Percentiles rank a stretch among this genome's conserved stretches.
Conservation (phyloP, 2,329 filamentous ascomycete genomes). For the Hymenoscyphus fraxineus region DNA sequence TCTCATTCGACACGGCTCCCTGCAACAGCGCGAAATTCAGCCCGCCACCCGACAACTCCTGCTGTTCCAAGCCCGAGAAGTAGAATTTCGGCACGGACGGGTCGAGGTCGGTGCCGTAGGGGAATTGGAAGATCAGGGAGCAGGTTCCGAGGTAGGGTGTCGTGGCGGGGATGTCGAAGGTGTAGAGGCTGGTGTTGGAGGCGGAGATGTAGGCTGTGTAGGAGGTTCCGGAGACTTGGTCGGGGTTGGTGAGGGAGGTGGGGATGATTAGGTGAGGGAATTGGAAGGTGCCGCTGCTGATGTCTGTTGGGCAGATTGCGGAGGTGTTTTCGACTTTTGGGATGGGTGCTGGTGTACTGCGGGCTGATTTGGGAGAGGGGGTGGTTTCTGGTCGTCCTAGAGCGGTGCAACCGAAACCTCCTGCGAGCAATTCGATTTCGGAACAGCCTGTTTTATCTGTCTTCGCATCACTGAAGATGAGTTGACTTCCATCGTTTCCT, state of each 20-base stretch:
- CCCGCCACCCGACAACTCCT: constrained; percentile 26
- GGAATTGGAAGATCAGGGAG: constrained; percentile 33
- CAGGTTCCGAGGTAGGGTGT: constrained; percentile 27
- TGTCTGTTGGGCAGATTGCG: constrained; percentile 24
- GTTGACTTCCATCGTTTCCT: constrained; percentile 27
- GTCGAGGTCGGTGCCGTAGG: constrained; percentile 24
- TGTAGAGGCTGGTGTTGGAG: constrained; percentile 30
- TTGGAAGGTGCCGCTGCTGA: constrained; percentile 23
- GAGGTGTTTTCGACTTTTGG: constrained; percentile 1
- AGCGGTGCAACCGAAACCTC: constrained; percentile 27
- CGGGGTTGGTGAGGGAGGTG: constrained; percentile 23
- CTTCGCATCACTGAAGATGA: constrained; percentile 26
- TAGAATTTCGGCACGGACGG: constrained; percentile 22
- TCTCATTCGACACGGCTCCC: no score
- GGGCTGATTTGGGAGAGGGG: neutral
- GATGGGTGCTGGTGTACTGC: neutral
- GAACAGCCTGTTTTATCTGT: constrained; percentile 26
- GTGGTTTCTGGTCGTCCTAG: constrained; percentile 17
- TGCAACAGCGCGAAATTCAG: constrained; percentile 22
- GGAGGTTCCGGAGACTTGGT: constrained; percentile 23
- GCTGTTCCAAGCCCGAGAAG: constrained; percentile 31
- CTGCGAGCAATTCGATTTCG: constrained; percentile 24
- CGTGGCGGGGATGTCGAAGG: constrained; percentile 29
- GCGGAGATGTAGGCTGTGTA: constrained; percentile 26
- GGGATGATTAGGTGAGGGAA: constrained; percentile 32